Percentiles rank a stretch among this genome's conserved stretches.
These are phyloP conservation scores for Lodderomyces orthopsilosis DNA, from an alignment of 1,139 yeast species.

Conservation along the genomic window DNA sequence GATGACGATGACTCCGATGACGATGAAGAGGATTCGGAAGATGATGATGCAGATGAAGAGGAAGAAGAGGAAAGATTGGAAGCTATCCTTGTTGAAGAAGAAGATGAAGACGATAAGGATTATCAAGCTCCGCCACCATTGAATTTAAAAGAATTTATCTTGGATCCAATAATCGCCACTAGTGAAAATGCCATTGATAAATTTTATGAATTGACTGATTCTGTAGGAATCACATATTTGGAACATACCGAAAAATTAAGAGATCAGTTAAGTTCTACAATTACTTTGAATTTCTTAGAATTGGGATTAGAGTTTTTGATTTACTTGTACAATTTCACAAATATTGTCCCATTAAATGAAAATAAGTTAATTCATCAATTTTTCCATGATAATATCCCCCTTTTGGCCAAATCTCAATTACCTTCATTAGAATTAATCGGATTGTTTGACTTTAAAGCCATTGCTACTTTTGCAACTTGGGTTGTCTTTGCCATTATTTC, in stretches of 20 bases:
- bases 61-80: constrained; percentile 24
- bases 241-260: constrained; percentile 46
- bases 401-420: constrained; percentile 21
- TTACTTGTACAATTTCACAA: constrained; percentile 35
- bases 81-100: constrained; percentile 25
- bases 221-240: constrained; percentile 38
- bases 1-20: constrained; percentile 20
- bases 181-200: constrained; percentile 28
- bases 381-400: constrained; percentile 34
- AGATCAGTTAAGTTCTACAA: constrained; percentile 48
- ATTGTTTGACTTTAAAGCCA: constrained; percentile 27
- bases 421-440: constrained; percentile 38
- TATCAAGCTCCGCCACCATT: constrained; percentile 42
- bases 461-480: constrained; percentile 43
- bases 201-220: constrained; percentile 37
- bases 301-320: constrained; percentile 36
- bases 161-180: constrained; percentile 38
- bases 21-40: constrained; percentile 24
- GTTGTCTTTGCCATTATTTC: constrained; percentile 32
- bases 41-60: constrained; percentile 24
- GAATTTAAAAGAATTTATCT: constrained; percentile 35
- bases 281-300: constrained; percentile 45
- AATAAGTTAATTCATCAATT: constrained; percentile 39
- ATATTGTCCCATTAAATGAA: constrained; percentile 38
- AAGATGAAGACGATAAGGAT: constrained; percentile 28